phyloP scores from a whole-genome alignment of 2,329 filamentous ascomycete genomes.

The Blumeria graminis region DNA sequence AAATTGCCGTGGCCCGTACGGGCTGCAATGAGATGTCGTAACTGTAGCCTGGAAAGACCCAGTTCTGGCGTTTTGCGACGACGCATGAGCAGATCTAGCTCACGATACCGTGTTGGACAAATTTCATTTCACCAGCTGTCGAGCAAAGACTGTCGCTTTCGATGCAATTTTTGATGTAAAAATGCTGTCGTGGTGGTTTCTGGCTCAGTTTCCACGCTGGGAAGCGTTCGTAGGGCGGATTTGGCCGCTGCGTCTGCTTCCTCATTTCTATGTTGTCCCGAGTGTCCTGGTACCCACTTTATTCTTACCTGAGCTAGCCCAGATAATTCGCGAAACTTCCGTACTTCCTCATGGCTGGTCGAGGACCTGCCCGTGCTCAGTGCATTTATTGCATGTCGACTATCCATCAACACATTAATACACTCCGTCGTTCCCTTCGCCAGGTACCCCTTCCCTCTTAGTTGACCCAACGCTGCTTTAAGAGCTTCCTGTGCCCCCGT shows the following conservation, averaged over 20 bases:
- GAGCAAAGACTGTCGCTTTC: not conserved
- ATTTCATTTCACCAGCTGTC: not conserved
- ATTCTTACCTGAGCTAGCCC: not conserved
- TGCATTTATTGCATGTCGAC: not conserved
- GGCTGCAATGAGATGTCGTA: not conserved
- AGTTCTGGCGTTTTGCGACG: not conserved
- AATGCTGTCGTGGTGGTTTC: not conserved
- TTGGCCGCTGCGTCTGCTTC: not conserved
- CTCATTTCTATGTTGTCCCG: not conserved
- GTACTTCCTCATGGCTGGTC: not conserved
- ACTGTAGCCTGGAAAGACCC: not conserved
- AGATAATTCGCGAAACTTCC: not conserved
- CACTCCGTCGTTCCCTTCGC: not conserved
- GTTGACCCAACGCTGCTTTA: not conserved
- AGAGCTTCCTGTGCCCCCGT: not conserved
- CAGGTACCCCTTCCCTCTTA: not conserved
- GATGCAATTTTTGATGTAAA: not conserved
- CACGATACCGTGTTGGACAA: not conserved
- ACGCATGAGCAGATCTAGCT: not conserved
- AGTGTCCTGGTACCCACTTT: not conserved
- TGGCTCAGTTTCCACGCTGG: not conserved
- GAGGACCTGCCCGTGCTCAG: not conserved
- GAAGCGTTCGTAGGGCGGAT: not conserved
- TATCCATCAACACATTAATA: not conserved
- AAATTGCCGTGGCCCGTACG: not conserved